These are phyloP conservation scores for Echeveria elegans DNA, from an alignment of 164 flowering plant species.

Conservation along the genomic window DNA sequence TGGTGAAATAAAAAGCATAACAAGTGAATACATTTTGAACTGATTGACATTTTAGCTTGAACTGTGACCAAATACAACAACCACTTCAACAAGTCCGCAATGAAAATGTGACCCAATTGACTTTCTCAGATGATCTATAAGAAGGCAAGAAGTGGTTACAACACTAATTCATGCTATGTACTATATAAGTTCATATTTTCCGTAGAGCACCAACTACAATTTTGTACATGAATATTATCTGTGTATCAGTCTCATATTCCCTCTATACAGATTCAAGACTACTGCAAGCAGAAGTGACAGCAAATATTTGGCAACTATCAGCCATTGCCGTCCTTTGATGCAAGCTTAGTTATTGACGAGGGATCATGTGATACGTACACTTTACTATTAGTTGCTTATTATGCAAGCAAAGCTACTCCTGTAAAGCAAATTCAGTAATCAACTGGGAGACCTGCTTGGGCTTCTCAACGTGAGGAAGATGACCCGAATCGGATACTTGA, in stretches of 20 bases:
- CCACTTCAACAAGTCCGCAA: too few relatives aligned
- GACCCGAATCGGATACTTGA: conserved; percentile 59
- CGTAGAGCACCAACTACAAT: not conserved
- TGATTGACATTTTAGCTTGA: too few relatives aligned
- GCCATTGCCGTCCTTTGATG: not conserved
- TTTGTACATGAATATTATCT: not conserved
- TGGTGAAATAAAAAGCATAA: too few relatives aligned
- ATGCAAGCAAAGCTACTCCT: not conserved
- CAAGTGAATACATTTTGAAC: too few relatives aligned
- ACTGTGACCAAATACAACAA: too few relatives aligned
- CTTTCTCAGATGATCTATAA: too few relatives aligned
- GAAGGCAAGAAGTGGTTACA: too few relatives aligned
- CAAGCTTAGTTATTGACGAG: not conserved
- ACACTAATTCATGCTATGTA: too few relatives aligned
- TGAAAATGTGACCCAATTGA: too few relatives aligned
- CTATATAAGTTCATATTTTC: too few relatives aligned
- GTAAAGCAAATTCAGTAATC: conserved; percentile 33
- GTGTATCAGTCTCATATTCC: not conserved
- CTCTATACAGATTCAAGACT: not conserved
- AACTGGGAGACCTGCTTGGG: conserved; percentile 41
- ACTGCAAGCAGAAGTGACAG: not conserved
- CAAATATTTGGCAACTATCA: not conserved
- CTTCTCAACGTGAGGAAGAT: conserved; percentile 72
- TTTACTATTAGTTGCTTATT: not conserved
- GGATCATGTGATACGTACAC: too few relatives aligned